Evolutionary conservation across 768 basidiomycete genomes (phyloP), one percentile per base, ranked within the genome.

Genomic region (Macrolepiota albuminosa): DNA sequence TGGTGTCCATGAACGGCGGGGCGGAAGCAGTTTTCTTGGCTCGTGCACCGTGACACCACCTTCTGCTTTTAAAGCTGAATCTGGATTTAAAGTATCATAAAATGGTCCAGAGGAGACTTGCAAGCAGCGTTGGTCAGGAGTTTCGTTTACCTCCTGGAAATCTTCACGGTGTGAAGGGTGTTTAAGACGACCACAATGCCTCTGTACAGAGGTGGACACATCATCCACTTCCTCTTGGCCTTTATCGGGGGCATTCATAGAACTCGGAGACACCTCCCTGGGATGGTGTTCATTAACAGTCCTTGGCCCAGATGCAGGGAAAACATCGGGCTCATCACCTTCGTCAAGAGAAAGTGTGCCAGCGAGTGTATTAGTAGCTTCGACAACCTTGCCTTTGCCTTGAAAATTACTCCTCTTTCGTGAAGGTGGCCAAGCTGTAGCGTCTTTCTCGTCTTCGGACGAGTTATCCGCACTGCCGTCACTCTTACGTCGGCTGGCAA

Each of bases 401-500:
- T 63, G 45, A 13, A 31, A 13, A 11, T 24, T 56, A 33, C 26
- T 29, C 29, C 53, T 65, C 48, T 50, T 57, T 34, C 69, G 63
- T 43, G 55, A 60, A 36, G 72, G 72, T 8, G 71, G 71, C 74
- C 72, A 72, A 29, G 42, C 43, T 13, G 33, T 42, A 10, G 37
- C n/a, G 16, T 53, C 56, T 21, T 59, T 24, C 2, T 40, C 65
- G 29, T 63, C 64, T 18, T 69, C 68, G 16, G 66, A 59, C 18
- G 61, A 67, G 26, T 61, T 55, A 53, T 21, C 50, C n/a, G 4
- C 57, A 49, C 3, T 40, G 14, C 54, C 51, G 56, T 5, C 37
- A 26, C 1, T 57, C 26, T 57, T 52, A n/a, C 56, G 61, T 43
- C 64, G 55, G 0, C 63, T 63, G 4, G 63, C 60, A 50, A 72